Conservation (phyloP, 2,329 filamentous ascomycete species). For the Penicillium italicum region DNA sequence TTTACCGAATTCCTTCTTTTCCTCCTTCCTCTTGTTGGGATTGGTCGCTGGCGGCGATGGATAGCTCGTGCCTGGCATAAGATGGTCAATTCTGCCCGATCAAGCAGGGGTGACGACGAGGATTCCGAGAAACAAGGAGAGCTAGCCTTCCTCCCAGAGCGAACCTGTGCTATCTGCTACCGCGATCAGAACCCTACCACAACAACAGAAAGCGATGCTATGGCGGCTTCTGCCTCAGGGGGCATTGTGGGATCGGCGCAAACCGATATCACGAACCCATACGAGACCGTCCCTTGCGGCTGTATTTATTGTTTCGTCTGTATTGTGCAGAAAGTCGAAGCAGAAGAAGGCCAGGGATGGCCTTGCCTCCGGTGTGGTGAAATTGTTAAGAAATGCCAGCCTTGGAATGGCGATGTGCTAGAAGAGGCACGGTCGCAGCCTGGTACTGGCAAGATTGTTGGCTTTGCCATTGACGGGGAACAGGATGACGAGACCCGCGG, state of each 20-base stretch:
- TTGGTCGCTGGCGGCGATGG: conserved; percentile 89
- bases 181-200: conserved; percentile 77
- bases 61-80: conserved; percentile 81
- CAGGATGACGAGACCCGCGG: conserved; percentile 11
- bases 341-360: conserved; percentile 93
- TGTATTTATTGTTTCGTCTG: conserved; percentile 97
- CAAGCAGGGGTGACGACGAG: conserved; percentile 48
- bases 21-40: conserved; percentile 91
- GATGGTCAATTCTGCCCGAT: conserved; percentile 61
- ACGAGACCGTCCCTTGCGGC: conserved; percentile 82
- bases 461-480: conserved; percentile 37
- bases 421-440: conserved; percentile 37
- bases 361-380: conserved; percentile 84
- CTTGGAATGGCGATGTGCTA: conserved; percentile 88
- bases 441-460: conserved; percentile 41
- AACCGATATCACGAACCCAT: conserved; percentile 94
- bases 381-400: conserved; percentile 75
- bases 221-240: conserved; percentile 63
- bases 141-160: conserved; percentile 78
- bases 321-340: conserved; percentile 81
- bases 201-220: conserved; percentile 69
- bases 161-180: conserved; percentile 96
- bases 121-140: conserved; percentile 61
- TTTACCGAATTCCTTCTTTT: conserved; percentile 99
- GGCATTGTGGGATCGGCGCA: conserved; percentile 83